phyloP scores from a whole-genome alignment of 768 basidiomycete genomes.

The Collybia sp. region DNA sequence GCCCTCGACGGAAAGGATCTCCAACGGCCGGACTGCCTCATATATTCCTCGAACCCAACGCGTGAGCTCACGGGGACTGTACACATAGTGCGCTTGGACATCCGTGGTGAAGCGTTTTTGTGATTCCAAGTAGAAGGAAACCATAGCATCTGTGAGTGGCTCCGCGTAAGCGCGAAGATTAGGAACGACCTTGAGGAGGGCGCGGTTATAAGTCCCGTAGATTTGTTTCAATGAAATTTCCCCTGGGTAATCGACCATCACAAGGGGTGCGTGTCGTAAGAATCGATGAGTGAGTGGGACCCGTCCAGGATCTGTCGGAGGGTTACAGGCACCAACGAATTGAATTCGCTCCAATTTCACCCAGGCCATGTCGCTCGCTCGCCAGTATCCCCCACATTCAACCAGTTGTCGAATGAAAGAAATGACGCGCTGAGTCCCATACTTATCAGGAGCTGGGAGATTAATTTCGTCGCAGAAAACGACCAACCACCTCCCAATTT shows the following conservation, averaged over 20 bases:
- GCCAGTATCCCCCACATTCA: conserved; percentile 93
- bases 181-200: conserved; percentile 91
- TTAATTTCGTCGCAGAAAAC: conserved; percentile 99
- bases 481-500: conserved; percentile 97
- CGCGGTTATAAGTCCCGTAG: conserved; percentile 97
- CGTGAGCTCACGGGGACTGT: conserved; percentile 97
- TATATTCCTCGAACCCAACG: conserved; percentile 97
- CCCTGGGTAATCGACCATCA: conserved; percentile 99
- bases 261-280: conserved; percentile 92
- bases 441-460: conserved; percentile 93
- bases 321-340: conserved; percentile 99
- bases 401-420: conserved; percentile 97
- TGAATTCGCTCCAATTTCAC: conserved; percentile 98
- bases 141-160: conserved; percentile 97
- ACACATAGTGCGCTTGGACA: conserved; percentile 97
- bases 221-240: conserved; percentile 97
- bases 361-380: conserved; percentile 93
- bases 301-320: conserved; percentile 97
- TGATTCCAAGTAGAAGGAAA: conserved; percentile 89
- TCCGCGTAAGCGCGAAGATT: conserved; percentile 90
- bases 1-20: conserved; percentile 91
- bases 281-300: conserved; percentile 98
- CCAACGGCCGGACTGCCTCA: conserved; percentile 92
- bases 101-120: conserved; percentile 95
- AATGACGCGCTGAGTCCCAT: conserved; percentile 97